phyloP scores from a whole-genome alignment of 2,329 filamentous ascomycete species.

The Pseudocercospora musae region DNA sequence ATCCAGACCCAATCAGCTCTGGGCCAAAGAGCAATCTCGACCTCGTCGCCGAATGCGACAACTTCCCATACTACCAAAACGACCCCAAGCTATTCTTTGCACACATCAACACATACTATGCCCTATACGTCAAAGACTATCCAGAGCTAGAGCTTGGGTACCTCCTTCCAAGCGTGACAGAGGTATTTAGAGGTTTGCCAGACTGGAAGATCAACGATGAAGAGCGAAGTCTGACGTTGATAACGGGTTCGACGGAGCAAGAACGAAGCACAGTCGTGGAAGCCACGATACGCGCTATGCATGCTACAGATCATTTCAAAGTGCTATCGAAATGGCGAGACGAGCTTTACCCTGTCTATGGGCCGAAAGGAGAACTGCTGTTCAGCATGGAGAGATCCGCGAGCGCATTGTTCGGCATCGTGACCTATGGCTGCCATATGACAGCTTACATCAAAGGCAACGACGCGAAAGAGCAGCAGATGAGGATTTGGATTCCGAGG shows the following conservation, averaged over 20 bases:
- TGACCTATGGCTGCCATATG: conserved; percentile 77
- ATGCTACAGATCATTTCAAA: conserved; percentile 66
- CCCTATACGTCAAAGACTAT: conserved; percentile 65
- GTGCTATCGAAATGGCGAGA: conserved; percentile 76
- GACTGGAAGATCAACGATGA: conserved; percentile 60
- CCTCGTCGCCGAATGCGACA: conserved; percentile 57
- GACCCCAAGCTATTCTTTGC: conserved; percentile 55
- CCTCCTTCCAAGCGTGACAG: conserved; percentile 59
- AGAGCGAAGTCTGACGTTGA: conserved; percentile 60
- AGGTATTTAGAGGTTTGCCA: conserved; percentile 53
- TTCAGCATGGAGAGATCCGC: conserved; percentile 77
- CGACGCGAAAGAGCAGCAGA: conserved; percentile 46
- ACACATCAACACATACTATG: conserved; percentile 50
- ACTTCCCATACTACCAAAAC: conserved; percentile 70
- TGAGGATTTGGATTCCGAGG: conserved; percentile 81
- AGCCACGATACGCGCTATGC: conserved; percentile 64
- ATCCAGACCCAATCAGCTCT: conserved; percentile 30
- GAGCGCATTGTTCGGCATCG: conserved; percentile 68
- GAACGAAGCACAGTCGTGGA: conserved; percentile 59
- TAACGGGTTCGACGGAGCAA: conserved; percentile 54
- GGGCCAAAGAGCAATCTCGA: conserved; percentile 50
- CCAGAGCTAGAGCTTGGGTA: conserved; percentile 60
- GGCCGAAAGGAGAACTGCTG: conserved; percentile 57
- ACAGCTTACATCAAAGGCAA: conserved; percentile 58
- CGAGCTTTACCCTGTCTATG: conserved; percentile 76